phyloP scores from a whole-genome alignment of 306 rosid species.

The Rosa multiflora region DNA sequence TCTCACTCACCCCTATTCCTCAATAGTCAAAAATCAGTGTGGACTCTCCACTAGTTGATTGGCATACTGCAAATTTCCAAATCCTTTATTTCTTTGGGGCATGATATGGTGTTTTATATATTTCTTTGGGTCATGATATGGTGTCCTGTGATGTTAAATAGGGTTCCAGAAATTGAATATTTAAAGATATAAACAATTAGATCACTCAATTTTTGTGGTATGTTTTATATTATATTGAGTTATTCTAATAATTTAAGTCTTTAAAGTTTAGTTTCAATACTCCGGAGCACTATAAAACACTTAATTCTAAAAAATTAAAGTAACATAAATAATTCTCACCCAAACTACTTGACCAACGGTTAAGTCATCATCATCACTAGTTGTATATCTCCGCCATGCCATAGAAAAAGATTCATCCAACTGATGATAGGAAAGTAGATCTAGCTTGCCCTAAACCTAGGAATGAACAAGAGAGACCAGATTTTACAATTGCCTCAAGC shows the following conservation, averaged over 20 bases:
- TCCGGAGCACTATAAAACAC: not conserved
- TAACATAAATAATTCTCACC: not conserved
- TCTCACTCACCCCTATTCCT: not conserved
- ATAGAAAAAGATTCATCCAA: not conserved
- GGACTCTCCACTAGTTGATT: not conserved
- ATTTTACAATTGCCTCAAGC: not conserved
- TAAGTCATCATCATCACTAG: not conserved
- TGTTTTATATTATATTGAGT: not conserved
- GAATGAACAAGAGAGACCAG: not conserved
- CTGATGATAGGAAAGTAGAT: not conserved
- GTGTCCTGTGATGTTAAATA: not conserved
- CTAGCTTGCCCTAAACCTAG: not conserved
- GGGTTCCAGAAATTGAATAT: no score
- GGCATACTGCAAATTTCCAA: not conserved
- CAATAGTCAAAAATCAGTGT: not conserved
- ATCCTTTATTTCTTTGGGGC: not conserved
- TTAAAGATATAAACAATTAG: no score
- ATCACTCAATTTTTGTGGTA: no score
- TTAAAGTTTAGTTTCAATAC: not conserved
- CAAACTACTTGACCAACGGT: not conserved
- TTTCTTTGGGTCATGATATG: not conserved
- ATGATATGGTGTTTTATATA: no score
- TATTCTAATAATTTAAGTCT: no score
- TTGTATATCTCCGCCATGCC: not conserved
- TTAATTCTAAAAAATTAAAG: not conserved